phyloP scores from a whole-genome alignment of 2,329 filamentous ascomycete species.

The Sclerotinia borealis region DNA sequence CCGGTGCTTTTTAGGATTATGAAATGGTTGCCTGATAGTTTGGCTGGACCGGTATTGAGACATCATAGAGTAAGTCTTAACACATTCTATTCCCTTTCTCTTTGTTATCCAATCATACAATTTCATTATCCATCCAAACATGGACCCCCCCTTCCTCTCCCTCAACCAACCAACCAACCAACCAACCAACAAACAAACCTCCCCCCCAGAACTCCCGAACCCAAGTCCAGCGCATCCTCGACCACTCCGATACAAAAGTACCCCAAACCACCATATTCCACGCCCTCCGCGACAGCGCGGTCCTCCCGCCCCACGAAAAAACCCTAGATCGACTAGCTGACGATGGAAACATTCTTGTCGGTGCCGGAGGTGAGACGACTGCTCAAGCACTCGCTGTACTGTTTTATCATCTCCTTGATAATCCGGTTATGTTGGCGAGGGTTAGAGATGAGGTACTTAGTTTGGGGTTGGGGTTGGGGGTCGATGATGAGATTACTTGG shows the following conservation, averaged over 20 bases:
- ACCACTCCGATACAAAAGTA: background rate
- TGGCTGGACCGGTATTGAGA: constrained; percentile 11
- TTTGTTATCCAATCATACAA: too few species aligned
- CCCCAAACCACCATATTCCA: constrained; percentile 26
- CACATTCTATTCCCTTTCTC: too few species aligned
- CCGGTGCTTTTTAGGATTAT: background rate
- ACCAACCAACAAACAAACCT: constrained; percentile 32
- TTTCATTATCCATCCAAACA: too few species aligned
- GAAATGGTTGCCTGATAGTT: background rate
- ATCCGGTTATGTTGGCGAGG: constrained; percentile 28
- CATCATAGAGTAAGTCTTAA: background rate
- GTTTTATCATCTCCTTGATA: constrained; percentile 35
- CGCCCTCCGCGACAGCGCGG: constrained; percentile 19
- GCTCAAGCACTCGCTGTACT: constrained; percentile 32
- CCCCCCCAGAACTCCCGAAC: constrained; percentile 8
- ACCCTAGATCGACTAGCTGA: constrained; percentile 28
- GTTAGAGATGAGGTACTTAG: constrained; percentile 32
- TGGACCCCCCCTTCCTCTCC: too few species aligned
- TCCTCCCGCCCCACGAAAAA: constrained; percentile 35
- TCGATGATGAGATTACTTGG: constrained; percentile 4
- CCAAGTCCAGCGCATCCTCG: constrained; percentile 20
- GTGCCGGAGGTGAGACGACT: constrained; percentile 36
- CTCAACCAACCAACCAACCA: too few species aligned
- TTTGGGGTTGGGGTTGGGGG: too few species aligned
- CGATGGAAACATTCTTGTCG: constrained; percentile 31